Evolutionary conservation across 2,329 filamentous ascomycete species (phyloP), one percentile per base, ranked within the genome.

Genomic region (Basipetospora chlamydospora): DNA sequence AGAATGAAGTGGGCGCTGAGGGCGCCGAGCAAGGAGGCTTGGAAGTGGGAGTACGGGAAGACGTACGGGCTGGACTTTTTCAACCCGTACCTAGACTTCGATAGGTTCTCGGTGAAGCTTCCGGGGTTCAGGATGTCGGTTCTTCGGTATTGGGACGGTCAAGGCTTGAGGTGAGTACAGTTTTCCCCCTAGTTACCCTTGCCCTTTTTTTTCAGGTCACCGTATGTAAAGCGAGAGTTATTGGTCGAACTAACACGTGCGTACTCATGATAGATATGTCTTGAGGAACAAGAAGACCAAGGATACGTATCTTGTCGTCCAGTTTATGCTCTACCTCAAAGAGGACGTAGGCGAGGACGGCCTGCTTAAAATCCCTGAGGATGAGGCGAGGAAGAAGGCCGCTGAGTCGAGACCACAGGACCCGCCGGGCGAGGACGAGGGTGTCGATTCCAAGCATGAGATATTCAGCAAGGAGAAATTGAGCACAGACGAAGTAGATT

Each of bases 81-180:
- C 57, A 96, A 96, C 54, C 80, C 82, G 2, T 95, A 93, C 57
- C 58, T 98, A 31, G 85, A 93, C 56, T 95, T 96, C 54, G 52
- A 54, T 55, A 77, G 79, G 45, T 77, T 88, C 48, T 67, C 79
- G 20, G 58, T 90, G 16, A 67, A 72, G 35, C 51, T 90, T 21
- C 83, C 83, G 0, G 79, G 80, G 0, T 83, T 86, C 46, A 73
- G 73, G 9, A 57, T 86, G 15, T 74, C 75, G 1, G 77, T 88
- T 37, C 73, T 86, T 54, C 75, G 70, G 47, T 85, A 84, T 51
- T 86, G 81, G 79, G 80, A 87, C 47, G 81, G 81, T 1, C 79
- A 87, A 59, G 73, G 73, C 10, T 58, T 85, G 33, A 68, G 81
- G 80, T 87, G 11, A 28, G 28, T n/a, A n/a, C n/a, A n/a, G n/a